phyloP scores from a whole-genome alignment of 768 basidiomycete genomes.

The Nidularia pulvinata region DNA sequence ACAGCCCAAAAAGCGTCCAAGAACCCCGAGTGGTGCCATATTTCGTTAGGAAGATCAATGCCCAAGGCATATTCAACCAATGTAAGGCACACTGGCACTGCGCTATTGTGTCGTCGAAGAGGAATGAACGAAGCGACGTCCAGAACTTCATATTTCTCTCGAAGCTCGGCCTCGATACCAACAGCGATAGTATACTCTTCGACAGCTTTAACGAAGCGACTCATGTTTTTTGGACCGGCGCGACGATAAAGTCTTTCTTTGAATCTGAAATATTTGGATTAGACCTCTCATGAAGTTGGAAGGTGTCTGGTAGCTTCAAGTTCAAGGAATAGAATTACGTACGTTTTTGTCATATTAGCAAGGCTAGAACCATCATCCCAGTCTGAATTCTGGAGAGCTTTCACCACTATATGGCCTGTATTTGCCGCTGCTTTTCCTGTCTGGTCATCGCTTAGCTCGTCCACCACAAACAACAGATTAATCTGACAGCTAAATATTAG shows the following conservation, averaged over 20 bases:
- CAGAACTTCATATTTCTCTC: neutral
- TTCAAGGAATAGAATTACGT: neutral
- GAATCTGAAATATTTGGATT: neutral
- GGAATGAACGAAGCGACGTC: neutral
- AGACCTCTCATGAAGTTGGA: too few species aligned
- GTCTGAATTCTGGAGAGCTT: neutral
- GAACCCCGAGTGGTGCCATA: conserved; percentile 33
- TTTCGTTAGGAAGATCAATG: conserved; percentile 38
- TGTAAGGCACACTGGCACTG: neutral
- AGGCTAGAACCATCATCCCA: neutral
- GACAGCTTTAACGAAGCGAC: neutral
- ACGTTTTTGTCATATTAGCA: neutral
- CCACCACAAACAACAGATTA: neutral
- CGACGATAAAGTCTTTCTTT: neutral
- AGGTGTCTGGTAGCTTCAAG: too few species aligned
- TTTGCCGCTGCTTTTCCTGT: neutral
- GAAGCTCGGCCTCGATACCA: neutral
- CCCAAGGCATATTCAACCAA: conserved; percentile 11
- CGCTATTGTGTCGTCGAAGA: neutral
- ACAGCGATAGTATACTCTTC: neutral
- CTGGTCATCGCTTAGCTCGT: neutral
- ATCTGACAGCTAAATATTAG: neutral
- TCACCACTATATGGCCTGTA: neutral
- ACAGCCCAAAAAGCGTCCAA: conserved; percentile 30
- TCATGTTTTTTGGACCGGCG: neutral